Evolutionary conservation across 148 eudicot genomes (phyloP).

Genomic region (Selenicereus undatus): DNA sequence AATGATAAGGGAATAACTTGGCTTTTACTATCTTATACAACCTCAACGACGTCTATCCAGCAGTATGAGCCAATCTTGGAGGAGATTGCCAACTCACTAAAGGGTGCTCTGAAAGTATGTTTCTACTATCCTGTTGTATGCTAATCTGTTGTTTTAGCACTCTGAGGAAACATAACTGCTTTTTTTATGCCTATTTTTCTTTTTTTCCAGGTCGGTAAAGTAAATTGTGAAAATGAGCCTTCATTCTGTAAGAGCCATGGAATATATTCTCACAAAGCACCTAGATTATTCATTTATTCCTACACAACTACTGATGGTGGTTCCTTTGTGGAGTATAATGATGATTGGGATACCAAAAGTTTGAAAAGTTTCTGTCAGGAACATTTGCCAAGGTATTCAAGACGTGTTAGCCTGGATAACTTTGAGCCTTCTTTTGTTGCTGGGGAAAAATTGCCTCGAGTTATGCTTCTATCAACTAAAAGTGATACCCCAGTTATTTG

Average conservation of each 20-base stretch:
- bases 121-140: not conserved
- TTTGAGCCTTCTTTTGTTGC: slow-evolving; percentile 38
- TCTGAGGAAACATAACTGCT: not conserved
- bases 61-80: slow-evolving; percentile 52
- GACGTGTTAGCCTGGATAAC: slow-evolving; percentile 44
- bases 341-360: slow-evolving; percentile 50
- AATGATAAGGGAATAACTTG: slow-evolving; percentile 63
- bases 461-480: slow-evolving; percentile 81
- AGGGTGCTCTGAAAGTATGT: slow-evolving; percentile 74
- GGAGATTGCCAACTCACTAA: slow-evolving; percentile 53
- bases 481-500: slow-evolving; percentile 86
- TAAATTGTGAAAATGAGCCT: slow-evolving; percentile 65
- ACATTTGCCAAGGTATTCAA: slow-evolving; percentile 72
- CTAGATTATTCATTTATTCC: slow-evolving; percentile 63
- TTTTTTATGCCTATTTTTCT: not conserved
- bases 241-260: slow-evolving; percentile 68
- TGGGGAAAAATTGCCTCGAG: slow-evolving; percentile 54
- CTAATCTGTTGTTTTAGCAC: not conserved
- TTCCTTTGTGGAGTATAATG: slow-evolving; percentile 73
- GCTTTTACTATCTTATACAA: slow-evolving; percentile 60
- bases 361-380: slow-evolving; percentile 77
- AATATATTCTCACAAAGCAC: slow-evolving; percentile 48
- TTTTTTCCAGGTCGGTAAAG: slow-evolving; percentile 63
- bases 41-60: slow-evolving; percentile 36
- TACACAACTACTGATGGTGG: slow-evolving; percentile 55